phyloP scores from a whole-genome alignment of 176 grass and related monocot genomes.

The Melocanna baccifera region DNA sequence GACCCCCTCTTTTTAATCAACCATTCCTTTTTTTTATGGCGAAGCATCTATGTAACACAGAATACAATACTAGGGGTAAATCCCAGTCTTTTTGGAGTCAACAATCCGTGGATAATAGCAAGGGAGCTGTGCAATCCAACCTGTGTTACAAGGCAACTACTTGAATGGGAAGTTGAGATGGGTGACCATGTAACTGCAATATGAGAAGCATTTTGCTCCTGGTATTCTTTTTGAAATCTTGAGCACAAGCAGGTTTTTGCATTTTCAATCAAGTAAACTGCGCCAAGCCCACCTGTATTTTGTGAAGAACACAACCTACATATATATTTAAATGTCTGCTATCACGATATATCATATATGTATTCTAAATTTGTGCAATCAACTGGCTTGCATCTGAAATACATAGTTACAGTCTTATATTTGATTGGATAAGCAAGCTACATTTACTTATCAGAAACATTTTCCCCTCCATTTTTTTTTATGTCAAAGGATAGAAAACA shows the following conservation, averaged over 20 bases:
- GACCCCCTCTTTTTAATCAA: neutral
- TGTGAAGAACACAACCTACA: conserved; percentile 18
- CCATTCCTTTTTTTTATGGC: neutral
- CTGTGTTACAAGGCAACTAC: neutral
- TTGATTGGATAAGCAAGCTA: neutral
- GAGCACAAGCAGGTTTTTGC: neutral
- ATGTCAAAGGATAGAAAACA: neutral
- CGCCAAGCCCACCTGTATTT: neutral
- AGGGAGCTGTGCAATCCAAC: neutral
- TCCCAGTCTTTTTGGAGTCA: neutral
- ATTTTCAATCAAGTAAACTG: conserved; percentile 22
- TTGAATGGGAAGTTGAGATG: neutral
- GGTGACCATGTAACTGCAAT: neutral
- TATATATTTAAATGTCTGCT: neutral
- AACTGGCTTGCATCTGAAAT: neutral
- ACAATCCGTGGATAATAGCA: conserved; percentile 9
- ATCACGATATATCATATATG: neutral
- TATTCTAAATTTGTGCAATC: neutral
- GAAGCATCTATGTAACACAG: neutral
- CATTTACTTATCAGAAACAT: neutral
- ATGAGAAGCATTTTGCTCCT: neutral
- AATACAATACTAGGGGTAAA: neutral
- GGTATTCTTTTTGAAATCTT: conserved; percentile 11
- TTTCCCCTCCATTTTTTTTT: neutral
- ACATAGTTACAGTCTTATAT: neutral